Evolutionary conservation across 139 green algal species (phyloP), one percentile per base, ranked within the genome.

Genomic region (Micractinium conductrix): DNA sequence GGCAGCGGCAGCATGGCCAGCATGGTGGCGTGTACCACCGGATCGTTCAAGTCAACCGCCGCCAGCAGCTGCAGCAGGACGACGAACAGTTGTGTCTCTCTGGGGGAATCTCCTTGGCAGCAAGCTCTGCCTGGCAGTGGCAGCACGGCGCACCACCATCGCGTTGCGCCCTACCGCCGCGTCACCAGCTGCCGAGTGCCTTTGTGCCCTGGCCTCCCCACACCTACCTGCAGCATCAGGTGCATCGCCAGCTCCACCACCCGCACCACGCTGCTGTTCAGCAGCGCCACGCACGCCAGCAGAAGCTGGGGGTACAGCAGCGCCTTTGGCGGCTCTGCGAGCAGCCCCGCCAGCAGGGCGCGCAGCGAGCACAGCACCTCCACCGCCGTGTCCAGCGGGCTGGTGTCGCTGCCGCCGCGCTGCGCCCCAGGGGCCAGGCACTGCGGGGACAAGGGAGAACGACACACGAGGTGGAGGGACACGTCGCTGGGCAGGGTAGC

Each of bases 291-390:
- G 30, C 84, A 93, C 5, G 91, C 87, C 88, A 94, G 92, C 73
- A 96, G 93, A 26, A 98, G 30, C 65, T 98, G 95, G 3, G 95
- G 95, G 78, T 93, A 97, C 30, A 98, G 86, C 84, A 98, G 85
- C 71, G 98, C 80, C 74, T 95, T 95, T 28, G 84, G 83, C 1
- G 86, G 69, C 22, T 89, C 87, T 65, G 78, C 78, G 62, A 83
- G 78, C 62, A 83, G 78, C 5, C 62, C 62, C 43, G 78, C 83
- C 68, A 98, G 85, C 74, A 96, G 79, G 26, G 81, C 87, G 40
- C 88, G 80, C 48, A 87, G 70, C 60, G 87, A 88, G 83, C 83
- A 86, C 70, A 90, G 58, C 75, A 88, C 73, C 78, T 90, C 87
- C 55, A 88, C 82, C 28, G 83, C 87, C 16, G 87, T 90, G 83